Percentiles rank a stretch among this genome's conserved stretches.
Evolutionary conservation across 306 rosid species (phyloP).

Genomic region (Senna siamea): DNA sequence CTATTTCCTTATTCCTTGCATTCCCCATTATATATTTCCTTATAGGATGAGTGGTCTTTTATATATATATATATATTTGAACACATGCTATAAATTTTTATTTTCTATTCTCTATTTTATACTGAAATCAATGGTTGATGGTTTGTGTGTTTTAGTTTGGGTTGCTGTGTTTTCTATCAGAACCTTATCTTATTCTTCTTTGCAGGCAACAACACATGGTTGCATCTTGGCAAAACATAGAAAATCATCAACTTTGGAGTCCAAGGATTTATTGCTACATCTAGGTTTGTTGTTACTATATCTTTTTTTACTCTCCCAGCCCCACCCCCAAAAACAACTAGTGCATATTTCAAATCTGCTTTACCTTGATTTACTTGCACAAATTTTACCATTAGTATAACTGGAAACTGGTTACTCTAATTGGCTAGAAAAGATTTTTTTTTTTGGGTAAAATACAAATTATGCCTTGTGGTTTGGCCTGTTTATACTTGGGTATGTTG

Average conservation of each 20-base stretch:
- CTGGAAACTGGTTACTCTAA: constrained; percentile 20
- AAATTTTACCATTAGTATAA: constrained; percentile 24
- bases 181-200: constrained; percentile 33
- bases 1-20: neutral
- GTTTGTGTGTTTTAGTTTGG: constrained; percentile 30
- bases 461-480: too few species aligned
- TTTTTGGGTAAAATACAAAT: too few species aligned
- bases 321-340: constrained; percentile 23
- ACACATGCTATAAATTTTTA: constrained; percentile 3
- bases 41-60: neutral
- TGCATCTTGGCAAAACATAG: constrained; percentile 96
- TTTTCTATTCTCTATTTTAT: constrained; percentile 25
- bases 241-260: constrained; percentile 87
- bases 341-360: constrained; percentile 23
- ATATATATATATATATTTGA: constrained; percentile 15
- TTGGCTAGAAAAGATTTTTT: constrained; percentile 11
- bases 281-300: constrained; percentile 64
- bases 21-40: neutral
- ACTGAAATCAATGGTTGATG: constrained; percentile 11
- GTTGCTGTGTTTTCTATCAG: constrained; percentile 20
- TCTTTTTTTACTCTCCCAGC: constrained; percentile 21
- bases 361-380: constrained; percentile 15
- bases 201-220: constrained; percentile 82
- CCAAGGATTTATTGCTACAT: constrained; percentile 92
- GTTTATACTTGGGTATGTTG: too few species aligned